Percentiles rank a stretch among this genome's conserved stretches.
Evolutionary conservation across 108 stramenopile species (phyloP).

Genomic region (Cyclotella choctawhatcheeana): DNA sequence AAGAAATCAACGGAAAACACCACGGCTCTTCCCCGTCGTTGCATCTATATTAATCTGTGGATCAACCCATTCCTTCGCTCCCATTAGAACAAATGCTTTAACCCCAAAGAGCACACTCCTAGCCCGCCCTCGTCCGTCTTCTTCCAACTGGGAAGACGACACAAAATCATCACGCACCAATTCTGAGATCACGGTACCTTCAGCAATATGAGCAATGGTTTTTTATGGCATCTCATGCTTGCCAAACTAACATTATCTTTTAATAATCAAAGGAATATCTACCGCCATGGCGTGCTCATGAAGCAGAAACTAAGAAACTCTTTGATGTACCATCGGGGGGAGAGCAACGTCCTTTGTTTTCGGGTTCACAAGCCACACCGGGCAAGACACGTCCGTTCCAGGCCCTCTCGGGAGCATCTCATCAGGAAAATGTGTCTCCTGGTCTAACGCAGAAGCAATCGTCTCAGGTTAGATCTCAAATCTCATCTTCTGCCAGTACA

Average conservation of each 20-base stretch:
- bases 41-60: not conserved
- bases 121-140: constrained; percentile 7
- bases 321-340: not conserved
- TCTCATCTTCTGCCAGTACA: constrained; percentile 12
- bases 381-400: constrained; percentile 18
- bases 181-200: constrained; percentile 25
- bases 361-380: constrained; percentile 8
- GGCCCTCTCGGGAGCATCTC: constrained; percentile 1
- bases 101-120: not conserved
- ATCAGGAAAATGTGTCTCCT: constrained; percentile 9
- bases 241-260: too few relatives aligned
- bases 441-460: constrained; percentile 2
- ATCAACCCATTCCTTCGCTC: constrained; percentile 11
- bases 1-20: not conserved
- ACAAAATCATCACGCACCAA: constrained; percentile 26
- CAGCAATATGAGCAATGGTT: too few relatives aligned
- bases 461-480: not conserved
- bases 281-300: constrained; percentile 38
- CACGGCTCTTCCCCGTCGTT: not conserved
- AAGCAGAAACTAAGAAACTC: constrained; percentile 8
- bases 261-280: too few relatives aligned
- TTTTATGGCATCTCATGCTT: too few relatives aligned
- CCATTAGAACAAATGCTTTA: not conserved
- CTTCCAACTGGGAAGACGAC: constrained; percentile 43
- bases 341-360: constrained; percentile 7